Percentiles rank a stretch among this genome's conserved stretches.
Conservation (phyloP, 768 basidiomycete species). For the Lactifluus volemus region DNA sequence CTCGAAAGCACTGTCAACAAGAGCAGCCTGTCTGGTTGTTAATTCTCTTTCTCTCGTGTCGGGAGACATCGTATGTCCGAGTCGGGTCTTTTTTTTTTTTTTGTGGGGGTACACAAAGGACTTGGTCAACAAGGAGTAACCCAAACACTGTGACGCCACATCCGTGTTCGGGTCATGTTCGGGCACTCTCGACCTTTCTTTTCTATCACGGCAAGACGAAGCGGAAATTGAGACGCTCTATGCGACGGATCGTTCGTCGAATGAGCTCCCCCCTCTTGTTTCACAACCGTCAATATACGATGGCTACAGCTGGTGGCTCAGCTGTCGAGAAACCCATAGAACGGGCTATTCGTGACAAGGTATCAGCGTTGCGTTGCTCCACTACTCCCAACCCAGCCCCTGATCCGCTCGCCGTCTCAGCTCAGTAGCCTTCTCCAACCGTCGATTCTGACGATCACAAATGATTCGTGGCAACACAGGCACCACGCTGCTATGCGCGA, state of each 20-base stretch:
- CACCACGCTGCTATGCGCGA: constrained; percentile 79
- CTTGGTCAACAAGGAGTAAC: background rate
- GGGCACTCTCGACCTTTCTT: background rate
- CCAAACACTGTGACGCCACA: background rate
- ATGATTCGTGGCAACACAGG: constrained; percentile 80
- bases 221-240: background rate
- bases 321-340: constrained; percentile 15
- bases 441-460: constrained; percentile 53
- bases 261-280: constrained; percentile 14
- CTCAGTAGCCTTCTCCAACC: constrained; percentile 55
- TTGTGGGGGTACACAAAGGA: background rate
- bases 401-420: constrained; percentile 32
- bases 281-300: constrained; percentile 19
- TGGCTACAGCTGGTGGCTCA: constrained; percentile 12
- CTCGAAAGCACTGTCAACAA: constrained; percentile 68
- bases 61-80: background rate
- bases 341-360: constrained; percentile 20
- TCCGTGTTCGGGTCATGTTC: background rate
- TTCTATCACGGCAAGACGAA: background rate
- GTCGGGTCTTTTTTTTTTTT: background rate
- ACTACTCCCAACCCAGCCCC: constrained; percentile 6
- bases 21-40: constrained; percentile 22
- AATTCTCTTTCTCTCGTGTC: constrained; percentile 9
- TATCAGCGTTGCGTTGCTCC: background rate
- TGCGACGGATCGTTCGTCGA: constrained; percentile 12